phyloP scores from a whole-genome alignment of 2,329 filamentous ascomycete species.

The Neonectria magnoliae region DNA sequence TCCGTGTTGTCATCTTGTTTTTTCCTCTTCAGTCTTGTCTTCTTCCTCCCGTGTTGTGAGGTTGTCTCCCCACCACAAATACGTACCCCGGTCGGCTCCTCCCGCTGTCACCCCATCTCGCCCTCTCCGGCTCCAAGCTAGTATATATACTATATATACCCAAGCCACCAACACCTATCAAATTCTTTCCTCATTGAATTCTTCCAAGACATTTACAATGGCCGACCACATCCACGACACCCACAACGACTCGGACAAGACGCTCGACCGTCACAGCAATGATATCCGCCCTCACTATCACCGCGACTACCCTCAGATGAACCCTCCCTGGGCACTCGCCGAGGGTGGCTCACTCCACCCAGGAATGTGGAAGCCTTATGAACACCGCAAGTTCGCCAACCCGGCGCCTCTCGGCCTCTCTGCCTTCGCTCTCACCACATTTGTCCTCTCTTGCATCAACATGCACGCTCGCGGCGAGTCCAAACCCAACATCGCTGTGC shows the following conservation, averaged over 20 bases:
- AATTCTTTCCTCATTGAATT: constrained; percentile 4
- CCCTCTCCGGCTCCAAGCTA: constrained; percentile 5
- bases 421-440: constrained; percentile 85
- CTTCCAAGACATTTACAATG: constrained; percentile 28
- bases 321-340: constrained; percentile 51
- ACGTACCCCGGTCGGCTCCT: constrained; percentile 15
- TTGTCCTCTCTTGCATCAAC: constrained; percentile 81
- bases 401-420: constrained; percentile 80
- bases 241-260: constrained; percentile 40
- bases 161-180: constrained; percentile 1
- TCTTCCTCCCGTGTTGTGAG: constrained; percentile 2
- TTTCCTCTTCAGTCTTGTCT: constrained; percentile 7
- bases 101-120: constrained; percentile 20
- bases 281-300: constrained; percentile 33
- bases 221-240: constrained; percentile 35
- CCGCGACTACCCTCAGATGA: constrained; percentile 40
- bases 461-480: constrained; percentile 69
- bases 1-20: constrained; percentile 17
- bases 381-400: constrained; percentile 80
- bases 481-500: constrained; percentile 73
- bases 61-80: constrained; percentile 10
- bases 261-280: constrained; percentile 34
- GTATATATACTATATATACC: constrained; percentile 9
- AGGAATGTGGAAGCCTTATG: constrained; percentile 69
- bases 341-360: constrained; percentile 81